Evolutionary conservation across 345 rosid genomes (phyloP), one percentile per base, ranked within the genome.

Genomic region (Eucalyptus cloeziana): DNA sequence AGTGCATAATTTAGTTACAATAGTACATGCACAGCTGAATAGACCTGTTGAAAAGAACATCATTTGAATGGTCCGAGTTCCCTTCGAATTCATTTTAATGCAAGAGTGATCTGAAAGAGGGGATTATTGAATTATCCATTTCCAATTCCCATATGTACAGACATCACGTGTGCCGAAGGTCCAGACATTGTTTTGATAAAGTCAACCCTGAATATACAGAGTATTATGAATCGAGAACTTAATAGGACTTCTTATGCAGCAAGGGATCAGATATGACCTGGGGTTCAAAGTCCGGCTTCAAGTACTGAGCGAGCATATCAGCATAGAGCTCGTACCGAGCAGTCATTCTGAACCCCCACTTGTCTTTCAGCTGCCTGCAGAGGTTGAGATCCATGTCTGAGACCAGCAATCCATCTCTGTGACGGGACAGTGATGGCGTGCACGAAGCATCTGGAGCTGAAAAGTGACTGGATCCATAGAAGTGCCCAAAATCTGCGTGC

Each of bases 371-470:
- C 89, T 98, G 99, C 92, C 99, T 89, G 69, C 99, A 96, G 89
- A 98, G 97, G 94, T 96, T 97, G 67, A 97, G 95, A 91, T 98
- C 98, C 97, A 98, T 95, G 87, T 98, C 98, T 1, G 98, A 91
- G 89, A 97, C 93, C 94, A 97, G 25, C 89, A 98, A 87, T 12
- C 99, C 99, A 79, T 98, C 99, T 90, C 90, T 96, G 93, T 88
- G 83, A 52, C 96, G 98, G 11, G 98, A 94, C 88, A 98, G 92
- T 62, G 98, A 96, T 86, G 99, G 97, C 0, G 98, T 95, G 94
- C 99, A 97, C 14, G 99, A 96, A 71, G 98, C 97, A 93, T 98
- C 98, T 8, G 99, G 99, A 19, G 98, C 96, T 85, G 99, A 98
- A 91, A 98, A 94, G 92, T 97, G 92, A 91, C 98, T 97, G 43